These are phyloP conservation scores for Aspergillus sojae DNA, from an alignment of 2,329 filamentous ascomycete genomes.

Conservation along the genomic window DNA sequence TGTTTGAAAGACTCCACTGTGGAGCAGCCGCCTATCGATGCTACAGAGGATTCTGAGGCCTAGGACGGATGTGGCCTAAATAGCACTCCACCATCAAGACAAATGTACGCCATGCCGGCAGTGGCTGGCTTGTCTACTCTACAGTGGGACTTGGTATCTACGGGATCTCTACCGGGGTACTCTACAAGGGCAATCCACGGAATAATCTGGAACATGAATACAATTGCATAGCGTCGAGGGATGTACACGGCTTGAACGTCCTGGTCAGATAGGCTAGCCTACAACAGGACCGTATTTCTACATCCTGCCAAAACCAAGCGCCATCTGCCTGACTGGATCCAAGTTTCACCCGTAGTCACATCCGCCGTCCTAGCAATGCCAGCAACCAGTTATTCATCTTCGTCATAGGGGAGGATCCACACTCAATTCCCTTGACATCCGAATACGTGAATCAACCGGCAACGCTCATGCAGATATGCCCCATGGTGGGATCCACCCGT, in stretches of 20 bases:
- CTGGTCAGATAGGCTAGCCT: background rate
- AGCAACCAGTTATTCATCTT: conserved; percentile 15
- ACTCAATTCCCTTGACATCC: conserved; percentile 12
- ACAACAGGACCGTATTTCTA: conserved; percentile 6
- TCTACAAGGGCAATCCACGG: conserved; percentile 6
- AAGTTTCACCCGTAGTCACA: conserved; percentile 11
- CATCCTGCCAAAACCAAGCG: background rate
- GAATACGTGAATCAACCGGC: conserved; percentile 17
- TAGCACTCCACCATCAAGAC: background rate
- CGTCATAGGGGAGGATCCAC: conserved; percentile 15
- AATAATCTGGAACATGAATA: conserved; percentile 3
- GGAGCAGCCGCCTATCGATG: background rate
- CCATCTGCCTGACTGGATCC: conserved; percentile 2
- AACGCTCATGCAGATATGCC: conserved; percentile 18
- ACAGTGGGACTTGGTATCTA: background rate
- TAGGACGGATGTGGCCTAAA: background rate
- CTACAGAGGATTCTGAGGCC: background rate
- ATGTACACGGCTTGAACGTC: conserved; percentile 8
- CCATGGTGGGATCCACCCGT: conserved; percentile 12
- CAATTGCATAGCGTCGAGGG: conserved; percentile 8
- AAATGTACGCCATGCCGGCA: background rate
- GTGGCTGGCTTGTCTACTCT: background rate
- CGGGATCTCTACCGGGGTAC: background rate
- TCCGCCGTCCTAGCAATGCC: conserved; percentile 17
- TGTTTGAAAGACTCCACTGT: background rate